Percentiles rank a stretch among this genome's conserved stretches.
Conservation (phyloP, 2,329 filamentous ascomycete genomes). For the Ophiostoma ulmi region DNA sequence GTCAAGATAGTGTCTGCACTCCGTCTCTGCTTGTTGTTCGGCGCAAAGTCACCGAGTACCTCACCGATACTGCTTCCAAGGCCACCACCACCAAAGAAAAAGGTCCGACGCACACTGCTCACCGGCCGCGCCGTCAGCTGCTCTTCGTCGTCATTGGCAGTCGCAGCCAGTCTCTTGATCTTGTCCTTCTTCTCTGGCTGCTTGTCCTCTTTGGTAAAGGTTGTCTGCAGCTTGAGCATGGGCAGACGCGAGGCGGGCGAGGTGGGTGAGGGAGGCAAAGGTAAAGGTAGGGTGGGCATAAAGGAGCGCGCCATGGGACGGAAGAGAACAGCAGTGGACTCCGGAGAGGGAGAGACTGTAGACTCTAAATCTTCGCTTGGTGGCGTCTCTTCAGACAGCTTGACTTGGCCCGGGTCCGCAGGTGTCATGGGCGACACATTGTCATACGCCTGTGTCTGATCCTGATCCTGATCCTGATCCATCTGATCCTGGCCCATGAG, state of each 20-base stretch:
- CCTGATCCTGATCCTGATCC: background rate
- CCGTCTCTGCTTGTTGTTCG: conserved; percentile 18
- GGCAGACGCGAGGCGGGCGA: conserved; percentile 27
- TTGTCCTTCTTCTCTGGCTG: conserved; percentile 5
- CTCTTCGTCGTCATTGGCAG: conserved; percentile 28
- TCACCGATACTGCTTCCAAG: conserved; percentile 39
- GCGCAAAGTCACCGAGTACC: conserved; percentile 32
- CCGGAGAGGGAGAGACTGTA: background rate
- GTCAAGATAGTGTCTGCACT: conserved; percentile 4
- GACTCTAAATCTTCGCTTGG: background rate
- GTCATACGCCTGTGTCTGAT: background rate
- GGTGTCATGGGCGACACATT: conserved; percentile 2
- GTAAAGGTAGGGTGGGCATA: background rate
- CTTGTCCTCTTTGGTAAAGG: conserved; percentile 15
- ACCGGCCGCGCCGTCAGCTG: conserved; percentile 39
- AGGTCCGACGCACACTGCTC: conserved; percentile 29
- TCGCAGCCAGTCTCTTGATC: background rate
- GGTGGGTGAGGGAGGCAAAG: background rate
- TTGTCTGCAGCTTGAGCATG: conserved; percentile 42
- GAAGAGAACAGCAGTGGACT: background rate
- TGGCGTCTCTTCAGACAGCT: background rate
- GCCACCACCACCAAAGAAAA: conserved; percentile 30
- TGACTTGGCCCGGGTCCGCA: background rate
- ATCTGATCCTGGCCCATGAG: background rate
- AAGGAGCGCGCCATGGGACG: conserved; percentile 1